Evolutionary conservation across 23 red algal genomes (phyloP), one percentile per base, ranked within the genome.

Genomic region (Pyropia yezoensis): DNA sequence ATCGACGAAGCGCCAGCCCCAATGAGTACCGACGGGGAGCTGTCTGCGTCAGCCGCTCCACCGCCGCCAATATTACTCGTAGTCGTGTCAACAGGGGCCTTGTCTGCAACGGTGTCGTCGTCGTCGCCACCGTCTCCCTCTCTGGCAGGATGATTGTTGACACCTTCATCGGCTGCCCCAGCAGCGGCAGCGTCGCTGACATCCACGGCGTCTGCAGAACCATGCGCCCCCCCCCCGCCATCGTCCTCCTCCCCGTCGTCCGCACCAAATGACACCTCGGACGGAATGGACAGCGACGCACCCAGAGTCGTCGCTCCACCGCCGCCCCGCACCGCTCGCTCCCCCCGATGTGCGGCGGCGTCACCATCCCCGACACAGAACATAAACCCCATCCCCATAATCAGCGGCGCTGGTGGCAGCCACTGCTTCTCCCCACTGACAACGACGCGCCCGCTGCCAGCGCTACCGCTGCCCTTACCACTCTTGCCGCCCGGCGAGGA

Each of bases 331-430:
- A 87, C 60, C 16, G 66, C 18, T n/a, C 94, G 78, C 70, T 98
- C 94, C 26, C 83, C 77, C 50, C 59, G 58, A 65, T 98, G 94
- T 15, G 67, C 27, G 67, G 60, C 73, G 49, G 66, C 63, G 23
- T 77, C 88, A 17, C 80, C 59, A 14, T 77, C 71, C 15, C 83
- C 94, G 52, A 98, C 63, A 23, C 75, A 71, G 62, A 98, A 98
- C 22, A 90, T 17, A 49, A 98, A 80, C 11, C 80, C 94, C 52
- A 91, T 54, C 12, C 94, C 94, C 86, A 98, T 91, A 50, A 91
- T 81, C 26, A 98, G 62, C 66, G 75, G 77, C 27, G 70, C 82
- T 15, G 85, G 84, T 54, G 83, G 79, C 20, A 98, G 50, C 62
- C 77, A 90, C 50, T 90, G 86, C 70, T 90, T 89, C 57, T 75